Evolutionary conservation across 2,329 filamentous ascomycete genomes (phyloP).

Genomic region (Knufia petricola): DNA sequence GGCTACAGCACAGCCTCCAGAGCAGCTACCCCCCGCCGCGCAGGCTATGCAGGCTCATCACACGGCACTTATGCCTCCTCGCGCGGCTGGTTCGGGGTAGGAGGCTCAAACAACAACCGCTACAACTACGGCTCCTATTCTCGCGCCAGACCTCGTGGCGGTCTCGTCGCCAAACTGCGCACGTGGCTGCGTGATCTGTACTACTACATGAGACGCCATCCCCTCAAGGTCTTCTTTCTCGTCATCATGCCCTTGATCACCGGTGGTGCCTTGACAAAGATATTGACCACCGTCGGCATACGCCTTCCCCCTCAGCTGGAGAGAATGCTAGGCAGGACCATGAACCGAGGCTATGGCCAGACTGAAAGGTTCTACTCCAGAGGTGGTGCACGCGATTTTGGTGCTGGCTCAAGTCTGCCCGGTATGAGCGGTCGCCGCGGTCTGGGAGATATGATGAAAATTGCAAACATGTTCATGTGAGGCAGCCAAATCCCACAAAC

Average conservation of each 20-base stretch:
- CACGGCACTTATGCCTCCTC: constrained; percentile 25
- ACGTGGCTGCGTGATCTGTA: constrained; percentile 70
- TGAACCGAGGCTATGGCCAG: constrained; percentile 25
- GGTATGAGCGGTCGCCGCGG: constrained; percentile 23
- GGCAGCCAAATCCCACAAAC: too few species aligned
- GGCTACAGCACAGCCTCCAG: constrained; percentile 9
- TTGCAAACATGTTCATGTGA: constrained; percentile 46
- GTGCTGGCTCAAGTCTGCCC: constrained; percentile 19
- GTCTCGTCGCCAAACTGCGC: constrained; percentile 69
- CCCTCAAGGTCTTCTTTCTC: constrained; percentile 76
- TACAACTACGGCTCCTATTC: constrained; percentile 48
- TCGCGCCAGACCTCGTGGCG: constrained; percentile 64
- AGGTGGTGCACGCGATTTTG: constrained; percentile 25
- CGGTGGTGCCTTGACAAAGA: constrained; percentile 67
- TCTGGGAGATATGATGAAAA: constrained; percentile 40
- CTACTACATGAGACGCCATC: constrained; percentile 72
- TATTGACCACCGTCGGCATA: constrained; percentile 71
- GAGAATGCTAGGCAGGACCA: constrained; percentile 29
- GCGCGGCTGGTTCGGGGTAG: constrained; percentile 36
- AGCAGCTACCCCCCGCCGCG: background rate
- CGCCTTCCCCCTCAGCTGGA: constrained; percentile 56
- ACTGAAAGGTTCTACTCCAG: constrained; percentile 24
- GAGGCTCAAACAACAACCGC: constrained; percentile 19
- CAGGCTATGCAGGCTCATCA: background rate
- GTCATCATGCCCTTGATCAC: constrained; percentile 81